Evolutionary conservation across 1,284 basidiomycete species (phyloP).

Genomic region (Coniophora puteana): DNA sequence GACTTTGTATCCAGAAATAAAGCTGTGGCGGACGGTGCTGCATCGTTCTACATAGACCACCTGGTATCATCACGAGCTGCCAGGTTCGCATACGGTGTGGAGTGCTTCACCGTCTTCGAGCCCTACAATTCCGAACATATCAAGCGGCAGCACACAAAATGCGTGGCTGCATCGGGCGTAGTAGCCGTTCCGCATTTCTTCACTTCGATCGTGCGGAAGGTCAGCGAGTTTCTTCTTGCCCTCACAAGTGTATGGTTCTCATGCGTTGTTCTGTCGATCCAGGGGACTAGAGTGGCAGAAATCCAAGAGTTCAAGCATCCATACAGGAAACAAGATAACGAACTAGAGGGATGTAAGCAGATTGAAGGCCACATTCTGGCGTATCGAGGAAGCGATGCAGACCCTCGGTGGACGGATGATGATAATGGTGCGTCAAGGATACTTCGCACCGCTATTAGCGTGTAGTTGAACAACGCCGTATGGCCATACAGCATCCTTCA

Average conservation of each 20-base stretch:
- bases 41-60: slow-evolving; percentile 33
- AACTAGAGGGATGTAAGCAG: slow-evolving; percentile 21
- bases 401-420: slow-evolving; percentile 42
- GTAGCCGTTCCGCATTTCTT: slow-evolving; percentile 29
- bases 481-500: slow-evolving; percentile 34
- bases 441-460: neutral
- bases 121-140: slow-evolving; percentile 27
- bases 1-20: slow-evolving; percentile 16
- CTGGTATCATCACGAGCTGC: slow-evolving; percentile 30
- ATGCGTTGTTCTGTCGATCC: slow-evolving; percentile 2
- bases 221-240: slow-evolving; percentile 9
- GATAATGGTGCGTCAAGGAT: slow-evolving; percentile 32
- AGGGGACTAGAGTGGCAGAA: slow-evolving; percentile 33
- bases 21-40: slow-evolving; percentile 34
- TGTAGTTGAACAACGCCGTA: neutral
- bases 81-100: slow-evolving; percentile 32
- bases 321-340: slow-evolving; percentile 30
- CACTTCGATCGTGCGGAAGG: slow-evolving; percentile 30
- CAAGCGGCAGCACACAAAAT: slow-evolving; percentile 19
- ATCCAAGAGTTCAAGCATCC: slow-evolving; percentile 38
- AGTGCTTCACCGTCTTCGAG: slow-evolving; percentile 23
- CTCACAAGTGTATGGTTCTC: neutral
- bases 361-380: slow-evolving; percentile 32
- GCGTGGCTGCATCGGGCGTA: slow-evolving; percentile 27
- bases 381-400: slow-evolving; percentile 35